Percentiles rank a stretch among this genome's conserved stretches.
These are phyloP conservation scores for Leptodermis oblonga DNA, from an alignment of 257 asterid species.

Conservation along the genomic window DNA sequence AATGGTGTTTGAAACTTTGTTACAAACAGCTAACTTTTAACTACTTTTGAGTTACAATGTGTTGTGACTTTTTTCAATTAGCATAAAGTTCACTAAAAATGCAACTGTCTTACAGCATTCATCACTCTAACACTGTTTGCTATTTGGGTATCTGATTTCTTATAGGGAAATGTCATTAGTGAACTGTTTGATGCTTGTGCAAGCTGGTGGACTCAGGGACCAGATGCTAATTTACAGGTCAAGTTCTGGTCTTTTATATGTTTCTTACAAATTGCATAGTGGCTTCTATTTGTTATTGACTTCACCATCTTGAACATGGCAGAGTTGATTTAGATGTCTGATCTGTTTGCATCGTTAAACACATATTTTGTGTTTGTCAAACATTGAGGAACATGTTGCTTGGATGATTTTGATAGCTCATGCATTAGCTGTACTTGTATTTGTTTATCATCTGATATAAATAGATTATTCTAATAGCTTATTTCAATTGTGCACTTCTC, in stretches of 20 bases:
- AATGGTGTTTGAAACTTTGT: neutral
- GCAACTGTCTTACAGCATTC: neutral
- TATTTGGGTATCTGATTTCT: conserved; percentile 21
- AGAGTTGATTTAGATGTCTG: neutral
- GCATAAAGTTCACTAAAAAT: neutral
- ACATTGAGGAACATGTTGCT: neutral
- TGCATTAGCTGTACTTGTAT: neutral
- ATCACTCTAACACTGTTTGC: conserved; percentile 13
- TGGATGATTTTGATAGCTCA: neutral
- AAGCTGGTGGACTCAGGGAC: conserved; percentile 99
- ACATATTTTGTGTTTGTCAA: neutral
- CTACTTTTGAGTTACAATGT: neutral
- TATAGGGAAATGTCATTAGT: conserved; percentile 46
- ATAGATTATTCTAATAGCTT: neutral
- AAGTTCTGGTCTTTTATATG: conserved; percentile 30
- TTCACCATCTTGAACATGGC: neutral
- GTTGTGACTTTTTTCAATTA: neutral
- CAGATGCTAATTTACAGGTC: conserved; percentile 89
- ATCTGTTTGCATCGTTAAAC: neutral
- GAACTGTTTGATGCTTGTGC: conserved; percentile 98
- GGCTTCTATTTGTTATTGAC: neutral
- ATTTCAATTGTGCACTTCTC: neutral
- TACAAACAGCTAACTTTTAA: neutral
- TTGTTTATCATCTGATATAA: neutral
- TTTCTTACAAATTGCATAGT: conserved; percentile 4